phyloP scores from a whole-genome alignment of 2,329 filamentous ascomycete species.

The Xylaria sp. region DNA sequence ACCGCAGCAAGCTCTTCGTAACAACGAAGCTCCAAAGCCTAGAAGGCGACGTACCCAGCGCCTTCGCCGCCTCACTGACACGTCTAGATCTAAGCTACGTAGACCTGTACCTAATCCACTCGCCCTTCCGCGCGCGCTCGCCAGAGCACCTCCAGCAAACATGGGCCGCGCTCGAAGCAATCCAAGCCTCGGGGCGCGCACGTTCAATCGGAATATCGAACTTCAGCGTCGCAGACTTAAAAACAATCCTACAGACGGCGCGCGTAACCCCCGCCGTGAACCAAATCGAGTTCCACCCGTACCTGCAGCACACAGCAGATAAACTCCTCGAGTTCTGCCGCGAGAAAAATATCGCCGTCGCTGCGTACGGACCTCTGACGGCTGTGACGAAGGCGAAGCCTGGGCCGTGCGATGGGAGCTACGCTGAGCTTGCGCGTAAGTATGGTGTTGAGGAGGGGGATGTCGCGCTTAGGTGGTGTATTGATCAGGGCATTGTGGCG shows the following conservation, averaged over 20 bases:
- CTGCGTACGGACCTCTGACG: conserved; percentile 67
- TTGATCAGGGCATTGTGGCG: conserved; percentile 69
- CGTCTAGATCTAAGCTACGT: conserved; percentile 77
- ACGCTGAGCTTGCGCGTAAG: conserved; percentile 64
- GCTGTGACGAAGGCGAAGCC: conserved; percentile 56
- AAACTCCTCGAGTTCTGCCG: conserved; percentile 68
- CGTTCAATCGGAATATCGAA: conserved; percentile 83
- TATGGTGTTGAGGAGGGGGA: conserved; percentile 68
- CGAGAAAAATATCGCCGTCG: conserved; percentile 66
- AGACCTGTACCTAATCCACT: conserved; percentile 75
- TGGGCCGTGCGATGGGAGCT: conserved; percentile 65
- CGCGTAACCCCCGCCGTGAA: conserved; percentile 75
- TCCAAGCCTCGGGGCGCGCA: conserved; percentile 73
- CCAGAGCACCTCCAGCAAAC: conserved; percentile 66
- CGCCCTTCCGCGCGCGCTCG: conserved; percentile 63
- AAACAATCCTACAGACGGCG: conserved; percentile 67
- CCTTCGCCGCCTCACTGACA: conserved; percentile 69
- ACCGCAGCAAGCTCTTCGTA: conserved; percentile 76
- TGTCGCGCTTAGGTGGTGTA: conserved; percentile 67
- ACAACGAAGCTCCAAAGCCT: conserved; percentile 67
- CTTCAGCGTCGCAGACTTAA: conserved; percentile 69
- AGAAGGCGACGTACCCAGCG: conserved; percentile 57
- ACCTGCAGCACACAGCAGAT: conserved; percentile 69
- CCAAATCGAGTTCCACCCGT: conserved; percentile 85
- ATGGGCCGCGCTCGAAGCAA: conserved; percentile 72